Conservation (phyloP, 2,329 filamentous ascomycete species). For the Lachnellula hyalina region DNA sequence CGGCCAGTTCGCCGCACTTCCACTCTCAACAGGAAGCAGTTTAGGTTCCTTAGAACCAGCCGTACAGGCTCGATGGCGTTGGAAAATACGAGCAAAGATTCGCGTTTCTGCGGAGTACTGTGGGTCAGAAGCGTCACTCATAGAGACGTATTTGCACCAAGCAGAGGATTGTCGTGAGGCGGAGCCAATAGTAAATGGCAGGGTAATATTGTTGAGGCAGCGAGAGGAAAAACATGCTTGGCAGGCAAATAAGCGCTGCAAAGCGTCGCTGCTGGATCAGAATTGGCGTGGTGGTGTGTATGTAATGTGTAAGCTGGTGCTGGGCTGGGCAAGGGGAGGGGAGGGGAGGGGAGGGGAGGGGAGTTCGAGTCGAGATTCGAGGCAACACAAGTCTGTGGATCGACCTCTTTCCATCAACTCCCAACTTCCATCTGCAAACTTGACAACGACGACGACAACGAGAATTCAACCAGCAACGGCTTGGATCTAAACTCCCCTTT, state of each 20-base stretch:
- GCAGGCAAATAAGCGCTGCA: constrained; percentile 12
- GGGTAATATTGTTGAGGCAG: constrained; percentile 4
- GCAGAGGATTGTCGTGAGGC: neutral
- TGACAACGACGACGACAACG: neutral
- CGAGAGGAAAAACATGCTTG: constrained; percentile 1
- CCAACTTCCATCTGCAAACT: neutral
- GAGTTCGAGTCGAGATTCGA: neutral
- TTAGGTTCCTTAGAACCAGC: neutral
- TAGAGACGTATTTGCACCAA: neutral
- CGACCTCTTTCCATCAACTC: too few species aligned
- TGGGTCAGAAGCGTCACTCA: neutral
- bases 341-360: neutral
- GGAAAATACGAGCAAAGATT: neutral
- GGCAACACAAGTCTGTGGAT: too few species aligned
- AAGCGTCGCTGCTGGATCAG: constrained; percentile 10
- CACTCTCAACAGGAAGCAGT: neutral
- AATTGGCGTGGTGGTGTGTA: neutral
- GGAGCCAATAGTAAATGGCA: neutral
- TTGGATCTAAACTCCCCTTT: neutral
- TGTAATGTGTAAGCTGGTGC: neutral
- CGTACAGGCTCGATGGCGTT: neutral
- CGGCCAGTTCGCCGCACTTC: neutral
- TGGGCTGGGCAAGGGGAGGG: neutral
- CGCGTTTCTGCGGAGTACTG: neutral
- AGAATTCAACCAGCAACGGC: neutral